Evolutionary conservation across 192 early-diverging fungal genomes (phyloP), one percentile per base, ranked within the genome.

Genomic region (Obelidium mucronatum): DNA sequence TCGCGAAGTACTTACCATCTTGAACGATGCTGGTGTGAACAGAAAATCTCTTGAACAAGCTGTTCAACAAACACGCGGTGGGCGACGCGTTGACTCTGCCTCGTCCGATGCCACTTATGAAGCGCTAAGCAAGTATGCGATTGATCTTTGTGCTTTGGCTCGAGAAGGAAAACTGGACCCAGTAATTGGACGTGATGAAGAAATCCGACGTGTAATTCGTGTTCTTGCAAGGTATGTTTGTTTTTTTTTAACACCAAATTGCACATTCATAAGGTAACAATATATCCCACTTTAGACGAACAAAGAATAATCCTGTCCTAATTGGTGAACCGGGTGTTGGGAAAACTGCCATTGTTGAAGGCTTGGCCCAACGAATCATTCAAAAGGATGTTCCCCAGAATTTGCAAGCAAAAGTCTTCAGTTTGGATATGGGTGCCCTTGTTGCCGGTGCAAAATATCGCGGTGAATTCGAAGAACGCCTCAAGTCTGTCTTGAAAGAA

Each of bases 391-490:
- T 99, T 19, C 97, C 97, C 1, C 80, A 90, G 55, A 92, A 90
- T 30, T 83, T 99, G 31, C 91, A 95, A 48, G 87, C 88, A 36
- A 89, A 88, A 39, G 82, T 99, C 36, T 98, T 90, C 65, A 95
- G 94, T 1, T 89, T 99, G 56, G 97, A 99, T 81, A 98, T 99
- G 96, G 96, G 95, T 44, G 93, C 97, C 24, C 40, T 89, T 39
- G 84, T 93, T 72, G 96, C 97, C 3, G 97, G 97, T 48, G 93
- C 96, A 48, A 97, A 97, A 82, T 98, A 95, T 82, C 91, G 94
- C 59, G 97, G 97, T 73, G 96, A 99, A 87, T 99, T 98, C 72
- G 97, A 99, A 79, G 97, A 98, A 79, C 92, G 97, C 31, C 89
- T 99, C 44, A 98, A 99, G 89, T 87, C 94, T 0, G 93, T 99